Base-by-base conservation (phyloP, 192 early-diverging fungal genomes). In the Chytriomyces confervae region DNA sequence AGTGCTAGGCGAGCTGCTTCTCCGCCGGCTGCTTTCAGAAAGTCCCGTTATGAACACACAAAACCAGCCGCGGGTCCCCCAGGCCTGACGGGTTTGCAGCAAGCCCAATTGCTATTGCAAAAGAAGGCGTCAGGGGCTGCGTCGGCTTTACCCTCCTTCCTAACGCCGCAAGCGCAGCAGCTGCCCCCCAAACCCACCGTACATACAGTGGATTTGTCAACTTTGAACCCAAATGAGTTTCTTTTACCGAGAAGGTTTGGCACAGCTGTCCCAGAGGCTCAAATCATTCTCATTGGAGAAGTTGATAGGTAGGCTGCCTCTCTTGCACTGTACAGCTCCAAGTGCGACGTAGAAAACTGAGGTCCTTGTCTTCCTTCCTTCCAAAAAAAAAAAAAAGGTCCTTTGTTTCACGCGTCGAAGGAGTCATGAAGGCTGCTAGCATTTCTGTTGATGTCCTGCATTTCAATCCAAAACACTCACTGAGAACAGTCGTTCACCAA, bases 201-300 rank as follows among this genome's bases (percentile, higher is more conserved):
- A 8, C 78, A 79, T 27, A 79, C 78, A 5, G 72, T 79, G 1
- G 72, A 79, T 48, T 50, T 82, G 57, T 23, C 45, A 3, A 20
- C 44, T 43, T 36, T 76, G 18, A 75, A 82, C 20, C 78, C 66
- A 57, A 50, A 49, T 5, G 81, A 78, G 18, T 86, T 82, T 65
- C 83, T 79, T 47, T 70, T 86, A 2, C 83, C 85, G 2, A 29
- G 82, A 18, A 45, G 85, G 11, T 84, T 72, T 45, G 85, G 82
- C 2, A 27, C 78, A 7, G 69, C 79, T 23, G 85, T 86, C 18
- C 85, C 85, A 20, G 85, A 86, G 53, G 73, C 70, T 47, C 85
- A 81, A 66, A 77, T 86, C 36, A 82, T 84, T 67, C 61, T 86
- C 9, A 67, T 83, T 23, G 75, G 44, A 45, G 77, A 85, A 16